A percentile compares a stretch with the other conserved stretches of the same genome.
phyloP scores from a whole-genome alignment of 257 asterid species.

The Coffea eugenioides region DNA sequence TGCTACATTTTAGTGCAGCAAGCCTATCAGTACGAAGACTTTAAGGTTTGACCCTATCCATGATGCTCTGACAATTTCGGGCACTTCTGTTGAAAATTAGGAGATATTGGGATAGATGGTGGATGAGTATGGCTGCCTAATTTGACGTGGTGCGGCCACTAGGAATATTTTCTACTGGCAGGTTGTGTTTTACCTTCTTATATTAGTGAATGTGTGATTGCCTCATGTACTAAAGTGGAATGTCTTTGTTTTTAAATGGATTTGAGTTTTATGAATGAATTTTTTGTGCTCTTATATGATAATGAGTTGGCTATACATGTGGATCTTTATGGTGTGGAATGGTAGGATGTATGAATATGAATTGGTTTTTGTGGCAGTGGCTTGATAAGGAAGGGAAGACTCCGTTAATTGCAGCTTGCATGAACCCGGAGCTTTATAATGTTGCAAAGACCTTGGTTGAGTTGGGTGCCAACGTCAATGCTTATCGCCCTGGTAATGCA shows the following conservation, averaged over 20 bases:
- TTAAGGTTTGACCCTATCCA: background rate
- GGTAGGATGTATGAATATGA: background rate
- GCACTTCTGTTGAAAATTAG: background rate
- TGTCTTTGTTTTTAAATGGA: background rate
- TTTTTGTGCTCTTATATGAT: background rate
- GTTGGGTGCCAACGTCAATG: slow-evolving; percentile 88
- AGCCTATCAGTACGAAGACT: background rate
- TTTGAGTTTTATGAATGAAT: background rate
- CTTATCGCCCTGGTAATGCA: slow-evolving; percentile 72
- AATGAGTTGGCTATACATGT: background rate
- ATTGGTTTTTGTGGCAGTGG: slow-evolving; percentile 55
- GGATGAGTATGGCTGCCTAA: background rate
- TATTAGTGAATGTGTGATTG: background rate
- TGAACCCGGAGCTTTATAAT: slow-evolving; percentile 60
- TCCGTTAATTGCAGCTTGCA: slow-evolving; percentile 78
- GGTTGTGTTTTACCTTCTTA: background rate
- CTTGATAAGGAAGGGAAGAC: slow-evolving; percentile 83
- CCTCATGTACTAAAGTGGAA: background rate
- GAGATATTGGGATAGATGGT: background rate
- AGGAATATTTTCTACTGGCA: background rate
- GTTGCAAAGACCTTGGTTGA: slow-evolving; percentile 84
- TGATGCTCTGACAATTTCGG: background rate
- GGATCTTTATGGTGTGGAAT: background rate
- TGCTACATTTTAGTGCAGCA: background rate
- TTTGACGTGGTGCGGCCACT: background rate